phyloP scores from a whole-genome alignment of 176 grass and related monocot genomes.

The Musa itinerans region DNA sequence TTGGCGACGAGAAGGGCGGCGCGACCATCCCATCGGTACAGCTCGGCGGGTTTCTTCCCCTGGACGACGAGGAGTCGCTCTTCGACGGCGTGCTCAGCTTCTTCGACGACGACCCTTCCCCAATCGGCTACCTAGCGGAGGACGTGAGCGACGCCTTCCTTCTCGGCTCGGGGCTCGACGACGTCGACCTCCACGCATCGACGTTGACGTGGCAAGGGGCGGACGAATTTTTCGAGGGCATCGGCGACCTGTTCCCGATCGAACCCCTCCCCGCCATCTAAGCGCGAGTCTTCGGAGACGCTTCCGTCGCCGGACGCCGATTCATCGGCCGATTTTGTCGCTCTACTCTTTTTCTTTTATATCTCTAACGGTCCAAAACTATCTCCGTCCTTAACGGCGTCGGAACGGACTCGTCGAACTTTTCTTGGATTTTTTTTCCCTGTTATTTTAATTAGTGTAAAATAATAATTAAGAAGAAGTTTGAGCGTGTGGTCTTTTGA shows the following conservation, averaged over 20 bases:
- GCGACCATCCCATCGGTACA: not conserved
- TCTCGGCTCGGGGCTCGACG: not conserved
- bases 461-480: no score
- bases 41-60: conserved; percentile 15
- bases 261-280: conserved; percentile 38
- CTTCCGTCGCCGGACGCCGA: conserved; percentile 21
- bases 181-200: conserved; percentile 6
- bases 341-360: conserved; percentile 4
- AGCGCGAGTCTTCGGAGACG: not conserved
- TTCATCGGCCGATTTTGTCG: conserved; percentile 53
- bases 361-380: not conserved
- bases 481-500: not conserved
- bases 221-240: conserved; percentile 60
- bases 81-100: conserved; percentile 54
- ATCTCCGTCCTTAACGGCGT: conserved; percentile 2
- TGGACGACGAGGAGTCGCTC: conserved; percentile 16
- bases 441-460: no score
- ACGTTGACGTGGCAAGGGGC: conserved; percentile 16
- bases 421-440: conserved; percentile 22
- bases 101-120: not conserved
- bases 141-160: conserved; percentile 3
- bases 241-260: conserved; percentile 67
- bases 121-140: not conserved
- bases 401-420: not conserved
- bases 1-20: conserved; percentile 8